Evolutionary conservation across 768 basidiomycete species (phyloP), one percentile per base, ranked within the genome.

Genomic region (Trametes sanguinea): DNA sequence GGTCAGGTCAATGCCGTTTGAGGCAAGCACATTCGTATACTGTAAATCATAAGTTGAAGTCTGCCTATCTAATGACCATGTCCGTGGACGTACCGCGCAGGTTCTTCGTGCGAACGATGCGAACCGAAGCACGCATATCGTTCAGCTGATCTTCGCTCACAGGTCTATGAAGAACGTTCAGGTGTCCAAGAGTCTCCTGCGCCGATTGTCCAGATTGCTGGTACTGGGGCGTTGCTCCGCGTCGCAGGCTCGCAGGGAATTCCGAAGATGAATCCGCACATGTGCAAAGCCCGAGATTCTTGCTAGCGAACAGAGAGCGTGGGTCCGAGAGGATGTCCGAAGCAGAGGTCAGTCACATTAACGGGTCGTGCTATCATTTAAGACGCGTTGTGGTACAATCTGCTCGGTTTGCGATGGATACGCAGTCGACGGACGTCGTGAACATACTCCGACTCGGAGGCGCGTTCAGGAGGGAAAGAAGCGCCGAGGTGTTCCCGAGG

Each of bases 111-210:
- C 37, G 62, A 58, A 50, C 30, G 40, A 63, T 27, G 47, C 17
- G 39, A 52, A 44, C 22, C n/a, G 57, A 54, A 63, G 62, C 44
- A 14, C 39, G 46, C 40, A 35, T 45, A 42, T 50, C 48, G 57
- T 42, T 48, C 62, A 63, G 62, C 44, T 63, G 62, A 63, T 63
- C 61, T 57, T 57, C 55, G 51, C n/a, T 32, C 22, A 22, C 30
- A 51, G 9, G 48, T 43, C 43, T 50, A 29, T 42, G 42, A 51
- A 48, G 47, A 45, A 35, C 39, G 17, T 32, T 47, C 14, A 33
- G 40, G 14, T 40, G 47, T 22, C 35, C 44, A 47, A 33, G 33
- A 51, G 37, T 22, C 42, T 33, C 8, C 39, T 43, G 39, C 17
- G 17, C 42, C 5, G 22, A 11, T 46, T 50, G 56, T 39, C 63